phyloP scores from a whole-genome alignment of 352 stramenopile genomes.

The Blastocystis sp. region DNA sequence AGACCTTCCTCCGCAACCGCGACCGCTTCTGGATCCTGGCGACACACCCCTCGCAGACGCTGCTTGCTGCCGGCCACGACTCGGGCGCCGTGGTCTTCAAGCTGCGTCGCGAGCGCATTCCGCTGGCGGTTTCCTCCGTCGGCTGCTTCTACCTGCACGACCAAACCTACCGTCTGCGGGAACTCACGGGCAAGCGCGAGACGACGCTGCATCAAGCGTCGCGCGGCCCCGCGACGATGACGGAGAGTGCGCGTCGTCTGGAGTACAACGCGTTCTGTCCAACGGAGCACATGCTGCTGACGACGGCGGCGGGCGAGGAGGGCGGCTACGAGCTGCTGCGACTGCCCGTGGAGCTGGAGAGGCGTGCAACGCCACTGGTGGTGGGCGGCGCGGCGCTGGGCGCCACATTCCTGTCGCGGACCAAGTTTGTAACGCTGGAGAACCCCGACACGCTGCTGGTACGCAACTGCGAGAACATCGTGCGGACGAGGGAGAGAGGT shows the following conservation, averaged over 20 bases:
- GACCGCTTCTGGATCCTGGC: constrained; percentile 96
- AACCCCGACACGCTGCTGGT: constrained; percentile 69
- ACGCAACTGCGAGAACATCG: constrained; percentile 57
- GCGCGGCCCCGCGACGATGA: constrained; percentile 65
- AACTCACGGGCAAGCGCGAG: constrained; percentile 64
- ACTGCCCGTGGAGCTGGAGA: constrained; percentile 65
- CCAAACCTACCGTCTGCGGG: constrained; percentile 26
- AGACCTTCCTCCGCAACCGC: constrained; percentile 95
- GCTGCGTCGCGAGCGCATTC: constrained; percentile 84
- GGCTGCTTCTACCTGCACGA: constrained; percentile 89
- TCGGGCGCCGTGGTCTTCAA: constrained; percentile 99
- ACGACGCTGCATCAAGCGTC: constrained; percentile 59
- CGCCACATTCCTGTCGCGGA: constrained; percentile 90
- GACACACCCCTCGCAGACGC: constrained; percentile 85
- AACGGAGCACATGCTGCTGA: constrained; percentile 79
- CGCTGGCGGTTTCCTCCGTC: constrained; percentile 70
- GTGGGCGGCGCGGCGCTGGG: constrained; percentile 82
- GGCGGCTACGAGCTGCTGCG: constrained; percentile 92
- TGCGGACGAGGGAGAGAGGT: background rate
- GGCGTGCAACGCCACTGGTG: constrained; percentile 75
- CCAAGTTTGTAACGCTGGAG: constrained; percentile 93
- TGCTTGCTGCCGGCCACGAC: constrained; percentile 93
- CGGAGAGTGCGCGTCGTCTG: constrained; percentile 80
- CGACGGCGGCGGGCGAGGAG: constrained; percentile 84
- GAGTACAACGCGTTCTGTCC: constrained; percentile 90